Percentiles rank a stretch among this genome's conserved stretches.
Evolutionary conservation across 768 basidiomycete species (phyloP).

Genomic region (Termitomyces sp.): DNA sequence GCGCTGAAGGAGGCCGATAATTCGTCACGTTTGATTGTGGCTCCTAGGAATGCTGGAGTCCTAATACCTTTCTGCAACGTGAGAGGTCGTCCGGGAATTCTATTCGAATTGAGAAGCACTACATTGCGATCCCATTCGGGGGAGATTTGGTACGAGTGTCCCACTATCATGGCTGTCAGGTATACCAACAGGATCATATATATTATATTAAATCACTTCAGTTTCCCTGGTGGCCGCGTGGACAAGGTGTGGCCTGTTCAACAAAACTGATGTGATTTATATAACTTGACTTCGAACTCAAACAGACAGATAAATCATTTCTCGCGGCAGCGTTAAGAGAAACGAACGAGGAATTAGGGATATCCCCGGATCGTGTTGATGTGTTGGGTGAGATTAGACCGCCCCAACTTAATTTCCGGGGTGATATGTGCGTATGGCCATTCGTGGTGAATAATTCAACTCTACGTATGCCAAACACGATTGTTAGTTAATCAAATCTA

Average conservation of each 20-base stretch:
- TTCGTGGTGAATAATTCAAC: constrained; percentile 54
- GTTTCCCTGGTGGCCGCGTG: constrained; percentile 73
- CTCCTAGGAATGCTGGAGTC: constrained; percentile 55
- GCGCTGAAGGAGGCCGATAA: constrained; percentile 5
- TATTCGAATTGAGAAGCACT: constrained; percentile 70
- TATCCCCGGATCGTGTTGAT: constrained; percentile 57
- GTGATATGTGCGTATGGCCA: constrained; percentile 68
- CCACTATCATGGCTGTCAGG: neutral
- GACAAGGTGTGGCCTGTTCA: constrained; percentile 46
- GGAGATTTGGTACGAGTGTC: constrained; percentile 63
- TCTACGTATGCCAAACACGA: neutral
- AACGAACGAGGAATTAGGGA: constrained; percentile 70
- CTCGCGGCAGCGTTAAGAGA: constrained; percentile 64
- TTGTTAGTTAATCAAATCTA: constrained; percentile 10
- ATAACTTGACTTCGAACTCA: constrained; percentile 1
- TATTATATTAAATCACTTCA: constrained; percentile 21
- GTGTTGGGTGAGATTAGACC: constrained; percentile 65
- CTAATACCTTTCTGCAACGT: constrained; percentile 80
- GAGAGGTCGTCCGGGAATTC: constrained; percentile 55
- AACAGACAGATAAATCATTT: constrained; percentile 50
- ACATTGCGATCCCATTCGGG: constrained; percentile 68
- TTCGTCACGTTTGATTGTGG: neutral
- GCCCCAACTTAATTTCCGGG: constrained; percentile 52
- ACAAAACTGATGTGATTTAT: neutral
- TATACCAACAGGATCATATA: neutral